Base-by-base conservation (phyloP, 148 eudicot genomes). In the Beta vulgaris region DNA sequence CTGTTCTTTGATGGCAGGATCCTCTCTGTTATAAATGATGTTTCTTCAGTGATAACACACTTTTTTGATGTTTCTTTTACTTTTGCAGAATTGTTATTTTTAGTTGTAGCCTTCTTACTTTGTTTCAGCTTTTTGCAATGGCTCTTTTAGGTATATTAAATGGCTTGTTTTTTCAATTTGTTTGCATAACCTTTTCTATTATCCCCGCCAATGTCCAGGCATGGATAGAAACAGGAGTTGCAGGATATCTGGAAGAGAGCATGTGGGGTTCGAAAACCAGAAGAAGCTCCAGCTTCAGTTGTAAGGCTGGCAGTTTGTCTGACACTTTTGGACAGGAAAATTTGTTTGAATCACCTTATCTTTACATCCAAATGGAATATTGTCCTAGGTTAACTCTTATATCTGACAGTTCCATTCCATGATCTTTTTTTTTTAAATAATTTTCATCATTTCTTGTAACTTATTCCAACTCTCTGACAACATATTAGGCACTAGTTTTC, bases 311-410 rank as follows among this genome's bases (percentile, higher is more conserved):
- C 23, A 89, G 88, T 86, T 81, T 84, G 10, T 76, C 89, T 18
- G 92, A 91, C 57, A 55, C 78, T 14, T 64, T 31, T 80, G 90
- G 82, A 60, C 66, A 73, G 62, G 96, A 84, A 72, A 81, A 78
- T 78, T 79, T 72, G 80, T 75, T 86, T 73, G 96, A 89, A 76
- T 89, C 91, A 70, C 93, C 97, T 28, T 95, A 84, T 72, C 89
- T 95, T 63, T 95, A 95, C 70, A 95, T 95, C 76, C 98, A 95
- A 83, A 95, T 95, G 98, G 98, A 95, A 82, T 95, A 90, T 66
- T 95, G 98, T 84, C 97, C 98, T 72, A 90, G 98, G 98, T 95
- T 77, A 73, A 75, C 68, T 77, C 25, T 44, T 68, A 34, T 57
- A 7, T 77, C 48, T 60, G 25, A 11, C 63, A 29, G 34, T 31